Base-by-base conservation (phyloP, 768 basidiomycete genomes). In the Amanita inopinata region DNA sequence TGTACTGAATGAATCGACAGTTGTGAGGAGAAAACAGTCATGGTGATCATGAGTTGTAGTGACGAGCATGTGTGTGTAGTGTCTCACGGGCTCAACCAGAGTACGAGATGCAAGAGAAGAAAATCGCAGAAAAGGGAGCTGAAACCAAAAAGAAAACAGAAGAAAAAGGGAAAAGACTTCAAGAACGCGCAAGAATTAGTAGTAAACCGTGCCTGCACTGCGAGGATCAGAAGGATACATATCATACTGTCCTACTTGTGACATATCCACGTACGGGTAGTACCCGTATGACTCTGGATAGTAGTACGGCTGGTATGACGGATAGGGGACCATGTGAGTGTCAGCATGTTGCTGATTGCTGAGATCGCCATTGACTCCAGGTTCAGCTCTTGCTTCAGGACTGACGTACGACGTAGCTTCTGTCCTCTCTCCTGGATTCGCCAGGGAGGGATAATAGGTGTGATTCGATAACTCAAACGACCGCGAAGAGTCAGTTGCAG, bases 271-370 rank as follows among this genome's bases (percentile, higher is more conserved):
- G 62, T 82, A 83, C 32, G 67, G 72, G 46, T 73, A 64, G 57
- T 84, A 85, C 44, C 66, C 67, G 52, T 84, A 84, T 47, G 72
- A 68, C 38, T 81, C 79, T 17, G 80, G 78, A 58, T 80, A 83
- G 59, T 82, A 86, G 63, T 83, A 83, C 30, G 67, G 70, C 27
- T 71, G 73, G 53, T 83, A 83, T n/a, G 70, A 57, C 17, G 71
- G 54, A 43, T 83, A 83, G 35, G 61, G 60, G 64, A 78, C 70
- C 68, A 76, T 64, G 22, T 36, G 51, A 24, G 56, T 46, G 38
- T 54, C 60, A 51, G 61, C 48, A 37, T 61, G 50, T 34, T 33
- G 43, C 18, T 34, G 42, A 48, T 56, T 41, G 53, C 56, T 40
- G 49, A 47, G 34, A 49, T 47, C 38, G 45, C 45, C 43, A 32